phyloP scores from a whole-genome alignment of 305 asterid species.

The Fraxinus nigra region DNA sequence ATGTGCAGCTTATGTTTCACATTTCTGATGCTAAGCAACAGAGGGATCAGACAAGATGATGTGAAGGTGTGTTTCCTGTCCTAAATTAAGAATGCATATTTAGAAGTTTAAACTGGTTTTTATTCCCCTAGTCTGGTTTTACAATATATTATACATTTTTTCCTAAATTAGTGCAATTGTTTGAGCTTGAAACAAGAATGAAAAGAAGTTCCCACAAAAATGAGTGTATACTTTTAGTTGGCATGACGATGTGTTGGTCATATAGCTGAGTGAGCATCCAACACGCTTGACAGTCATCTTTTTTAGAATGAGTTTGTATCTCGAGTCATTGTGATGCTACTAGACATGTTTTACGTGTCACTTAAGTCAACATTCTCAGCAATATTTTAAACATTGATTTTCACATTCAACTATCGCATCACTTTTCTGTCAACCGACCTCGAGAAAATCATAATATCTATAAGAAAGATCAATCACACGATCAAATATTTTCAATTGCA shows the following conservation, averaged over 20 bases:
- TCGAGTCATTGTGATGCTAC: not conserved
- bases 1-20: constrained; percentile 87
- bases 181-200: constrained; percentile 11
- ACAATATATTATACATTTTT: not conserved
- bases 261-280: not conserved
- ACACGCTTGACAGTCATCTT: not conserved
- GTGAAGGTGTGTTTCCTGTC: constrained; percentile 27
- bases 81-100: not conserved
- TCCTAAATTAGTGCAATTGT: not conserved
- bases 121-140: not conserved
- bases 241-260: not conserved
- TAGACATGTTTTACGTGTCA: not conserved
- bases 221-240: not conserved
- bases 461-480: not conserved
- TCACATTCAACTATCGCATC: not conserved
- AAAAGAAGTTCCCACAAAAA: not conserved
- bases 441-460: not conserved
- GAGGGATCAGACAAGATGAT: constrained; percentile 42
- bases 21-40: constrained; percentile 72
- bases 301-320: not conserved
- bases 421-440: not conserved
- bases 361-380: not conserved
- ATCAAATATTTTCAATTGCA: not conserved
- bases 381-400: not conserved
- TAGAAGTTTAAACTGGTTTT: not conserved